Base-by-base conservation (phyloP, 2,329 filamentous ascomycete species). In the Aspergillus unguis region DNA sequence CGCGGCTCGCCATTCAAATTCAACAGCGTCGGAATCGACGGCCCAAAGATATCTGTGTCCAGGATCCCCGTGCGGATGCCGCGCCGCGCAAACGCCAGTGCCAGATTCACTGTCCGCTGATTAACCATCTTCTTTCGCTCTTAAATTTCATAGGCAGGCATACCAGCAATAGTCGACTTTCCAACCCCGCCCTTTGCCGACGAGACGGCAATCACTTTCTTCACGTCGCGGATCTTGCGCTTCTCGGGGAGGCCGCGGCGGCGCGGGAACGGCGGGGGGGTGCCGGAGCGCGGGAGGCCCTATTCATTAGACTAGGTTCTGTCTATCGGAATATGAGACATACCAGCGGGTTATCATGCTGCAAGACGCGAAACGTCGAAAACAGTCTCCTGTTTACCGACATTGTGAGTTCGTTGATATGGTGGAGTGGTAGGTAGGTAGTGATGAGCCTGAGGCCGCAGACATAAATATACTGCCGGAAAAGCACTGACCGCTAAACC, bases 101-200 rank as follows among this genome's bases (percentile, higher is more conserved):
- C 89, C 26, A 99, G 79, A 64, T 99, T 99, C 31, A 79, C 80
- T 80, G 32, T 25, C 38, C 32, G 11, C 7, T 5, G 11, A 25
- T 58, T 52, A 55, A 17, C 17, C 17, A 17, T 17, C 17, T 17
- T 17, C 17, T 17, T 17, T 1, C 1, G 17, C 17, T 17, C 17
- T 17, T 17, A 17, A 17, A 17, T 17, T 17, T 17, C 17, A 17
- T 17, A 17, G 17, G 17, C 17, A 17, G 17, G 17, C 73, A 48
- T 65, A 89, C 89, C 87, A 54, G 92, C 86, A 41, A 97, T 85
- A 6, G 94, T 99, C 62, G 90, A 96, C 70, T 99, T 99, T 1
- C 94, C 94, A 0, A 99, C 94, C n/a, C 94, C 94, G 2, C 94
- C 94, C 68, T 99, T 99, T 10, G 94, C 94, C 1, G 92, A 97